phyloP scores from a whole-genome alignment of 352 stramenopile species.

The Globisporangium spiculum region DNA sequence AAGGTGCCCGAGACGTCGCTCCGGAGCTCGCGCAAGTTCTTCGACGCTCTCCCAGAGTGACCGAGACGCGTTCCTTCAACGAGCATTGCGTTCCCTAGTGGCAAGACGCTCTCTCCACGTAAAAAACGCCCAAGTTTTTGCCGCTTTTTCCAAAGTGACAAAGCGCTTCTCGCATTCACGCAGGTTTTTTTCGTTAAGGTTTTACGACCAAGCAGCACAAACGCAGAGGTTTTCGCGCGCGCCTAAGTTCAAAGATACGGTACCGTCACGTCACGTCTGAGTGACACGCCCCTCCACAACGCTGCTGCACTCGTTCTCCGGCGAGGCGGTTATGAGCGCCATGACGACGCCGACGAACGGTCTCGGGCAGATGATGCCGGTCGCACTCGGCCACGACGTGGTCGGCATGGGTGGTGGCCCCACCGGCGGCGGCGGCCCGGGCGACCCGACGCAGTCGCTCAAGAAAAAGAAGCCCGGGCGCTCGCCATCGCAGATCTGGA shows the following conservation, averaged over 20 bases:
- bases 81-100: no score
- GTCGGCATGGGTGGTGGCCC: slow-evolving; percentile 1
- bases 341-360: slow-evolving; percentile 18
- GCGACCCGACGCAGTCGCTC: slow-evolving; percentile 13
- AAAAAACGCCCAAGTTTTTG: no score
- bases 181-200: slow-evolving; percentile 10
- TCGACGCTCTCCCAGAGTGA: no score
- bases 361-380: slow-evolving; percentile 19
- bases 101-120: no score
- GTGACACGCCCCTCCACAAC: neutral
- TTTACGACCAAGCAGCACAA: neutral
- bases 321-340: slow-evolving; percentile 12
- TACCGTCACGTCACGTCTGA: neutral
- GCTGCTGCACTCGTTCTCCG: neutral
- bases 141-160: neutral
- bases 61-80: no score
- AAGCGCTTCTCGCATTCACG: neutral
- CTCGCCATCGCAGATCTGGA: slow-evolving; percentile 73
- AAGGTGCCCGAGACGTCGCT: no score
- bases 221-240: neutral
- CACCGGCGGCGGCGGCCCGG: neutral
- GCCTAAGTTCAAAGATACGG: neutral
- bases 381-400: slow-evolving; percentile 16
- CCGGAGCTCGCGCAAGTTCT: no score
- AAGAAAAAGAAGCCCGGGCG: slow-evolving; percentile 80